These are phyloP conservation scores for Termitomyces heimii DNA, from an alignment of 768 basidiomycete species.

Conservation along the genomic window DNA sequence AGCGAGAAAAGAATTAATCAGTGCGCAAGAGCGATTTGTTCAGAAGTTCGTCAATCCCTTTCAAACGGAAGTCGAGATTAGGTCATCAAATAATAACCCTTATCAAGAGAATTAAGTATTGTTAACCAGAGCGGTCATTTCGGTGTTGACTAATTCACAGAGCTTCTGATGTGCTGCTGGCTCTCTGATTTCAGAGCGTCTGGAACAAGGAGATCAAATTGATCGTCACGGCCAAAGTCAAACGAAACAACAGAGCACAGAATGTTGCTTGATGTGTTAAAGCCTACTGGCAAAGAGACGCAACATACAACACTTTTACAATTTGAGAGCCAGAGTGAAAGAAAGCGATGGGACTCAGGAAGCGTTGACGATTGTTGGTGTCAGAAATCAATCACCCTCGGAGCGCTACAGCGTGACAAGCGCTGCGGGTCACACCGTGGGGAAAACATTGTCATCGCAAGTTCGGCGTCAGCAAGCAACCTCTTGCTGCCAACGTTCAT, in stretches of 20 bases:
- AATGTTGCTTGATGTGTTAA: background rate
- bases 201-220: background rate
- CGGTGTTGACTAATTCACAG: background rate
- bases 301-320: background rate
- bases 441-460: constrained; percentile 18
- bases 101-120: background rate
- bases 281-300: background rate
- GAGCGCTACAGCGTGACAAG: constrained; percentile 8
- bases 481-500: constrained; percentile 20
- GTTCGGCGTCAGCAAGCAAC: constrained; percentile 17
- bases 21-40: background rate
- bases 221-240: background rate
- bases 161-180: background rate
- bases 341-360: background rate
- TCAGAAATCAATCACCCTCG: background rate
- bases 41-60: background rate
- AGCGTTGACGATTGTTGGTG: background rate
- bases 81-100: no score
- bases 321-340: background rate
- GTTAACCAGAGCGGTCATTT: background rate
- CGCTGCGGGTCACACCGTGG: constrained; percentile 25
- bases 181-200: background rate
- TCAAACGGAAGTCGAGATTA: background rate
- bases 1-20: no score
- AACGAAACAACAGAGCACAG: background rate